Base-by-base conservation (phyloP, 2,329 filamentous ascomycete species). In the Lachnum nothofagi region DNA sequence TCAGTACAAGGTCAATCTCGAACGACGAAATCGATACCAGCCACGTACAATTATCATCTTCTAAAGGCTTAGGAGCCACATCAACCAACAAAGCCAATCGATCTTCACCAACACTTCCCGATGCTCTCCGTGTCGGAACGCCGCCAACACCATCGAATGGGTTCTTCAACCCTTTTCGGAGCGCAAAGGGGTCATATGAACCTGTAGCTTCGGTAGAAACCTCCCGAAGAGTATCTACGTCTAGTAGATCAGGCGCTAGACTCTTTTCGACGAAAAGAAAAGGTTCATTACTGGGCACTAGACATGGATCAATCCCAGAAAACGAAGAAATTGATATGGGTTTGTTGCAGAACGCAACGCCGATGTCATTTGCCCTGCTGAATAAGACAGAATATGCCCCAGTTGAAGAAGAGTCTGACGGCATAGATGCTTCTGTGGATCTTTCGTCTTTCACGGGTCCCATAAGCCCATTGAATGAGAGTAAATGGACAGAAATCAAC, bases 321-420 rank as follows among this genome's bases (percentile, higher is more conserved):
- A 56, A 54, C 20, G 62, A 63, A 40, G 62, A 61, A 41, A 58
- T 63, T 31, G 58, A 62, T 48, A 57, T 65, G 55, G 56, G 53
- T 23, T 42, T 65, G 7, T 46, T 65, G 2, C 51, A 53, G 39
- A 53, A 54, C 43, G 60, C 60, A 0, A 56, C 55, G 46, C 55
- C 58, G 2, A 60, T 62, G 59, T 52, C 53, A 5, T 48, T 54
- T 24, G 44, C 47, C 2, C 47, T 53, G n/a, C 42, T 49, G 7
- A 27, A 6, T 27, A 58, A 53, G 27, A 52, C 51, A 9, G 35
- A 46, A 5, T 61, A 63, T 52, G 39, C 49, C 6, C 41, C 54
- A 14, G 52, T 45, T 0, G 54, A 58, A 45, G 56, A 60, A 7
- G 60, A 60, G 24, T 14, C 46, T 52, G 38, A 34, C 51, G 8